phyloP scores from a whole-genome alignment of 108 stramenopile genomes.

The Phaeodactylum tricornutum region DNA sequence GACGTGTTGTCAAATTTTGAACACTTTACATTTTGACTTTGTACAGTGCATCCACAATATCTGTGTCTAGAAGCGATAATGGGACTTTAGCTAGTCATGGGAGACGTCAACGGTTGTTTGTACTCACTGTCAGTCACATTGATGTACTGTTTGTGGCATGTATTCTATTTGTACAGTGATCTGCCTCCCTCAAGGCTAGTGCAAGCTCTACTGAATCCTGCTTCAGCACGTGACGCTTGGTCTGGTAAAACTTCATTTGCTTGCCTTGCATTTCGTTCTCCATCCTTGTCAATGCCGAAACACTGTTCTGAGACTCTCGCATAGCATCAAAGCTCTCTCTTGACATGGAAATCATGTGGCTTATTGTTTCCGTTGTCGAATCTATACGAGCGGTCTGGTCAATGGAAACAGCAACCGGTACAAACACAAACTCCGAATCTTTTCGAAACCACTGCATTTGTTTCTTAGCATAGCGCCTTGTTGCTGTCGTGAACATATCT shows the following conservation, averaged over 20 bases:
- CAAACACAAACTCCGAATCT: conserved; percentile 67
- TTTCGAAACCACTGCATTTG: conserved; percentile 95
- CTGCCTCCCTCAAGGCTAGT: conserved; percentile 43
- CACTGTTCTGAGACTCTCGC: conserved; percentile 14
- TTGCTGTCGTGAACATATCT: conserved; percentile 78
- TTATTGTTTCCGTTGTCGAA: conserved; percentile 29
- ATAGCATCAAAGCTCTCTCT: conserved; percentile 45
- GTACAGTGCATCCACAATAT: too few relatives aligned
- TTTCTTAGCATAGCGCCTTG: conserved; percentile 86
- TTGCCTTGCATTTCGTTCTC: conserved; percentile 71
- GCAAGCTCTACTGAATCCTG: conserved; percentile 35
- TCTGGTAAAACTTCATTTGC: conserved; percentile 70
- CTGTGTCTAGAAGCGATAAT: too few relatives aligned
- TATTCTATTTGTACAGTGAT: conserved; percentile 31
- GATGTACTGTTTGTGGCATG: too few relatives aligned
- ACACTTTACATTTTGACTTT: too few relatives aligned
- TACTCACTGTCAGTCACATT: too few relatives aligned
- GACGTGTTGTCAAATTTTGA: too few relatives aligned
- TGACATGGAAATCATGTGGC: conserved; percentile 38
- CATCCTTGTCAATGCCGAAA: conserved; percentile 37
- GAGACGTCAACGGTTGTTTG: too few relatives aligned
- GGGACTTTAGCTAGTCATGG: too few relatives aligned
- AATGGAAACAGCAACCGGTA: conserved; percentile 43
- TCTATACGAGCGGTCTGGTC: conserved; percentile 34
- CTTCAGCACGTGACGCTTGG: conserved; percentile 34